phyloP scores from a whole-genome alignment of 257 asterid genomes.

The Lithospermum erythrorhizon region DNA sequence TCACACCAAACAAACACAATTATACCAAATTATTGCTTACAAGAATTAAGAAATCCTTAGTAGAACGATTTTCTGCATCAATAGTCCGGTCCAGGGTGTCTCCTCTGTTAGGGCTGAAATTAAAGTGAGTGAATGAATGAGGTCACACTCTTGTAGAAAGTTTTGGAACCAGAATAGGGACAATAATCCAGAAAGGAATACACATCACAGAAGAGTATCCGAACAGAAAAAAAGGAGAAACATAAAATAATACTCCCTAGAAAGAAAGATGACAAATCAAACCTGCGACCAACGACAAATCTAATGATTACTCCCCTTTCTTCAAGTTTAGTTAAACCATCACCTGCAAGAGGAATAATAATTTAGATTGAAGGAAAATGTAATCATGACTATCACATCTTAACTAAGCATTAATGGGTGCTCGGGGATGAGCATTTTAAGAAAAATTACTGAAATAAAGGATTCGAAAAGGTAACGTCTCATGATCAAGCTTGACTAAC shows the following conservation, averaged over 20 bases:
- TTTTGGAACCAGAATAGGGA: constrained; percentile 7
- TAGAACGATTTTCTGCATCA: constrained; percentile 56
- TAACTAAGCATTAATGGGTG: background rate
- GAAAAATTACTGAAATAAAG: no score
- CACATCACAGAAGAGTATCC: constrained; percentile 9
- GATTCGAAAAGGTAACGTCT: no score
- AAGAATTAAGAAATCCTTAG: constrained; percentile 72
- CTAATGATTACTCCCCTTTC: constrained; percentile 65
- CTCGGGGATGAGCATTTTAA: no score
- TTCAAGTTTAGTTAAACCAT: constrained; percentile 56
- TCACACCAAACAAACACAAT: no score
- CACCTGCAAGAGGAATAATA: constrained; percentile 38
- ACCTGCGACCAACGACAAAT: constrained; percentile 87
- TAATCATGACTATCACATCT: background rate
- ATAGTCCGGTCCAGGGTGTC: constrained; percentile 89
- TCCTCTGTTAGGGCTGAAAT: constrained; percentile 81
- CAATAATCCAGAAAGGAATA: background rate
- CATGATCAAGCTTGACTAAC: no score
- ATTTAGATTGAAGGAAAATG: background rate
- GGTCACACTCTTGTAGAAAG: constrained; percentile 9
- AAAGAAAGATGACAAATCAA: background rate
- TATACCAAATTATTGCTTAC: constrained; percentile 30
- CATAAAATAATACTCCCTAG: no score
- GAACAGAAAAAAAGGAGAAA: constrained; percentile 8
- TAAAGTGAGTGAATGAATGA: constrained; percentile 17